Percentiles rank a stretch among this genome's conserved stretches.
Evolutionary conservation across 148 eudicot species (phyloP).

Genomic region (Fagopyrum tataricum): DNA sequence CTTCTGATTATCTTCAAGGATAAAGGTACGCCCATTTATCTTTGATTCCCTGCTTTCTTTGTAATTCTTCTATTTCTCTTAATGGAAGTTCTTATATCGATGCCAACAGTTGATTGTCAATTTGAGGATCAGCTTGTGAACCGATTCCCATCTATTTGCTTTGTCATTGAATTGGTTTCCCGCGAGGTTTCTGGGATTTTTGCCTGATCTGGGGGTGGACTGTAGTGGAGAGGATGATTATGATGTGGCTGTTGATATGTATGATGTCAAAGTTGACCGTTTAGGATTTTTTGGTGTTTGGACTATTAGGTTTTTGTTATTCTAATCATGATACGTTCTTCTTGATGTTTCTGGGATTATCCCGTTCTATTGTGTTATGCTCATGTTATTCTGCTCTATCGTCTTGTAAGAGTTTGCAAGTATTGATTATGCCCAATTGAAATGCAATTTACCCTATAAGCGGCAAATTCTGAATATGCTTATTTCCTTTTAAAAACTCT

Average conservation of each 20-base stretch:
- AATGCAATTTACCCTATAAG: not conserved
- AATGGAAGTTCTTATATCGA: not conserved
- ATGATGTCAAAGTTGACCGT: not conserved
- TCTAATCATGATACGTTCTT: not conserved
- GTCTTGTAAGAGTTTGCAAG: not conserved
- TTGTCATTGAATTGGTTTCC: too few species aligned
- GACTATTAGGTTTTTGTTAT: conserved; percentile 4
- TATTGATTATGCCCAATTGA: not conserved
- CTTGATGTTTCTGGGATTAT: not conserved
- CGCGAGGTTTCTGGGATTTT: too few species aligned
- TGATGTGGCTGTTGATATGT: not conserved
- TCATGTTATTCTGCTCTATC: not conserved
- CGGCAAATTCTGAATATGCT: not conserved
- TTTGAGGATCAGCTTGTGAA: not conserved
- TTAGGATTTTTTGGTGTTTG: not conserved
- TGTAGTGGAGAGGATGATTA: not conserved
- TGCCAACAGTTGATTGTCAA: not conserved
- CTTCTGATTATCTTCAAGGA: not conserved
- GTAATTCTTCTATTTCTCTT: not conserved
- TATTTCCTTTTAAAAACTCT: too few species aligned
- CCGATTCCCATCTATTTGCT: too few species aligned
- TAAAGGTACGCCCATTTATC: not conserved
- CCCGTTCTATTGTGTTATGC: not conserved
- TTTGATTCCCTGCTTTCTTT: not conserved
- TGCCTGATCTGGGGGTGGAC: too few species aligned